Evolutionary conservation across 495 filamentous ascomycete species (phyloP), one percentile per base, ranked within the genome.

Genomic region (Podospora didyma): DNA sequence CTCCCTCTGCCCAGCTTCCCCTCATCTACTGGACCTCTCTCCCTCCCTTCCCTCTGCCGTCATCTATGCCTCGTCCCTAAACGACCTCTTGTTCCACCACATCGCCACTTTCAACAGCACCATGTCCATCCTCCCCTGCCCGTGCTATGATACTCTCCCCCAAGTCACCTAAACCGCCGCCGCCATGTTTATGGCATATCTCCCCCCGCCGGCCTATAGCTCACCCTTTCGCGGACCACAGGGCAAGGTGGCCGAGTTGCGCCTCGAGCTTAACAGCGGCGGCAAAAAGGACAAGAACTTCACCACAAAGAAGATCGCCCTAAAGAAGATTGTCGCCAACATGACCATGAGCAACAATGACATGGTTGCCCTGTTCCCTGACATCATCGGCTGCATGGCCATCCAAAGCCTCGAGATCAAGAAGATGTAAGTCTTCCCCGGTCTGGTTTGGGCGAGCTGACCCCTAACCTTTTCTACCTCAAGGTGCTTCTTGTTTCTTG

Each of bases 261-360:
- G 95, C 69, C 82, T 86, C 58, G 94, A 99, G 80, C 82, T 99
- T 70, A 90, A 90, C 72, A 90, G 86, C 74, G 89, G 89, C 63
- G 89, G 90, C 69, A 96, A 92, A 79, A 97, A 97, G 77, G 94
- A 99, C 80, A 99, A 97, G 81, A 96, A 96, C 77, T 86, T 89
- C 71, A 86, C 90, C 42, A 85, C 88, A 61, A 99, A 97, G 80
- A 97, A 97, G 83, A 96, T 96, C 68, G 93, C 94, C 26, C 80
- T 99, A 50, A 99, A 99, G 85, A 97, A 97, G 80, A 97, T 99
- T 62, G 94, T 99, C 66, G 94, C 94, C 62, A 99, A 97, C 69
- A 97, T 99, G 94, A 97, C 94, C 53, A 97, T 97, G 94, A 96
- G 91, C 82, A 99, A 97, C 72, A 99, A 99, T 65, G 94, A 99